phyloP scores from a whole-genome alignment of 129 eudicot genomes.

The Flaveria trinervia region DNA sequence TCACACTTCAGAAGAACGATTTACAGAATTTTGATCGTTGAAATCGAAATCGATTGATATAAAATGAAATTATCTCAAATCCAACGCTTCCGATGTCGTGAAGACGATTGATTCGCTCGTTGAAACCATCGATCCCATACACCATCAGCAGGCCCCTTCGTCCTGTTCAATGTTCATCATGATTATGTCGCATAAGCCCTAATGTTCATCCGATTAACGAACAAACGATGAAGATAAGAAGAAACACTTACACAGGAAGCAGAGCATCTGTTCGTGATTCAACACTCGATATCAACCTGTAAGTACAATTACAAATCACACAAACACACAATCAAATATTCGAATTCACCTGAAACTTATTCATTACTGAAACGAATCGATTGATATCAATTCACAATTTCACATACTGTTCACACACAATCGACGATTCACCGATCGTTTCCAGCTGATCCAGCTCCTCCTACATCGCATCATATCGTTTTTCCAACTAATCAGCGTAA shows the following conservation, averaged over 20 bases:
- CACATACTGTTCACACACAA: conserved; percentile 76
- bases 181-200: neutral
- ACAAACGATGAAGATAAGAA: conserved; percentile 22
- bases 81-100: conserved; percentile 66
- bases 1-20: conserved; percentile 18
- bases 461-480: conserved; percentile 33
- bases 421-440: conserved; percentile 58
- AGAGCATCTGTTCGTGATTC: conserved; percentile 75
- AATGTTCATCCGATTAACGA: neutral
- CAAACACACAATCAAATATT: neutral
- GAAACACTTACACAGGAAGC: conserved; percentile 67
- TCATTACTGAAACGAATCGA: neutral
- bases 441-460: conserved; percentile 76
- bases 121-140: conserved; percentile 93
- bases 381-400: neutral
- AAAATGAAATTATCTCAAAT: conserved; percentile 32
- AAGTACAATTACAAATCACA: conserved; percentile 4
- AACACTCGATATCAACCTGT: conserved; percentile 64
- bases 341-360: neutral
- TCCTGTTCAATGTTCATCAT: conserved; percentile 39
- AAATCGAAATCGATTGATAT: neutral
- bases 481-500: neutral
- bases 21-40: conserved; percentile 12
- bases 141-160: conserved; percentile 62
- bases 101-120: conserved; percentile 50